phyloP scores from a whole-genome alignment of 495 filamentous ascomycete species.

The Aspergillus saccharolyticus region DNA sequence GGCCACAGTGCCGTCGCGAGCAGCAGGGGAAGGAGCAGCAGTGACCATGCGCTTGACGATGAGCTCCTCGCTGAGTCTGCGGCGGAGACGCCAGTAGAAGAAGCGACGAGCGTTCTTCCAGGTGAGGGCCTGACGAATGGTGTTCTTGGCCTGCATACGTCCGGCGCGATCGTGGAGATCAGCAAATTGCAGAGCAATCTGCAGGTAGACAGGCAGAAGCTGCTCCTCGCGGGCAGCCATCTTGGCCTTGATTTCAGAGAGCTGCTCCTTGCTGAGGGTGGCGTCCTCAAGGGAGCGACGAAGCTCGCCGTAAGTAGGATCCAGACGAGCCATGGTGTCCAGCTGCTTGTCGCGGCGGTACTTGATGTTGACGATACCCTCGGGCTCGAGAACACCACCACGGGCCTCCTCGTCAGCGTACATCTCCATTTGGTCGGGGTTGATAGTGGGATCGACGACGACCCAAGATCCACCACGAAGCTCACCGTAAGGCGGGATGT shows the following conservation, averaged over 20 bases:
- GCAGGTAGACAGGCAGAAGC: constrained; percentile 85
- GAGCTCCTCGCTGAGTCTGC: constrained; percentile 92
- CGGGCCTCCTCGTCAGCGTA: constrained; percentile 95
- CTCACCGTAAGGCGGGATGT: constrained; percentile 95
- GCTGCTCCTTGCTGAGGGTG: constrained; percentile 64
- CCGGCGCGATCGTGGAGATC: constrained; percentile 96
- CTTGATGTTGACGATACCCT: constrained; percentile 98
- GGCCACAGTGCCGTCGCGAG: constrained; percentile 27
- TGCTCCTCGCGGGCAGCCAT: constrained; percentile 84
- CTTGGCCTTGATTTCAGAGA: constrained; percentile 72
- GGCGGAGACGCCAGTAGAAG: constrained; percentile 99
- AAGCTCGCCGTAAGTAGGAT: constrained; percentile 74
- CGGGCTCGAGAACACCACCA: constrained; percentile 94
- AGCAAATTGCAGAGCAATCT: constrained; percentile 91
- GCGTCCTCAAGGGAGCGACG: constrained; percentile 69
- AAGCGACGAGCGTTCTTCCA: constrained; percentile 93
- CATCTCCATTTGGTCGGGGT: constrained; percentile 97
- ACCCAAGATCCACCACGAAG: constrained; percentile 99
- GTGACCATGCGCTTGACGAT: constrained; percentile 81
- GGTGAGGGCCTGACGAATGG: constrained; percentile 74
- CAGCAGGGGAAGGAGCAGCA: constrained; percentile 37
- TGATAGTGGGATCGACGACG: constrained; percentile 97
- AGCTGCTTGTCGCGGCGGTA: constrained; percentile 96
- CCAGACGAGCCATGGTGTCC: constrained; percentile 94
- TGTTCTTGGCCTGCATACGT: constrained; percentile 95